These are phyloP conservation scores for Austroboletus eburneus DNA, from an alignment of 768 basidiomycete genomes.

Conservation along the genomic window DNA sequence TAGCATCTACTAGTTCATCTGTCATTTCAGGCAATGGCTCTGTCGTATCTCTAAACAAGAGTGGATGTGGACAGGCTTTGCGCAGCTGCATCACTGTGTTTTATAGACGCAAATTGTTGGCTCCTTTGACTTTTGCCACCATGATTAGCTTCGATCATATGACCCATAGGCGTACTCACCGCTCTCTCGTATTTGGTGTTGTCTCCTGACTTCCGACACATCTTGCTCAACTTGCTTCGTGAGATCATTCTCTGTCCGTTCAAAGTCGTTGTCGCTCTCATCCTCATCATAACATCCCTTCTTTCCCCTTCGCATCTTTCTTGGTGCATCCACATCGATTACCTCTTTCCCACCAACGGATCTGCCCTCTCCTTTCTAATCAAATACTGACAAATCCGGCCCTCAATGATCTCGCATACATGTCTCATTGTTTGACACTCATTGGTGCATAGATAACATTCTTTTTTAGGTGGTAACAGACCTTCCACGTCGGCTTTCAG, in stretches of 20 bases:
- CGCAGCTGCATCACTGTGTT: constrained; percentile 97
- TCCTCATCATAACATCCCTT: constrained; percentile 52
- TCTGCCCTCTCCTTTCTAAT: constrained; percentile 33
- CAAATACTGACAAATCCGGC: constrained; percentile 65
- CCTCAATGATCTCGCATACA: constrained; percentile 77
- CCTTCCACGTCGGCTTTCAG: constrained; percentile 86
- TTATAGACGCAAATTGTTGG: constrained; percentile 91
- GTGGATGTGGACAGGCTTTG: constrained; percentile 93
- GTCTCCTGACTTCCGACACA: constrained; percentile 49
- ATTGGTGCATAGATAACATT: constrained; percentile 88
- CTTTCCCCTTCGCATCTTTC: constrained; percentile 33
- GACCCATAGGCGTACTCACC: no score
- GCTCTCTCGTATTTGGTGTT: constrained; percentile 54
- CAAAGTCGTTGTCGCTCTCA: constrained; percentile 52
- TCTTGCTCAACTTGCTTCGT: constrained; percentile 45
- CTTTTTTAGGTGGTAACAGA: constrained; percentile 84
- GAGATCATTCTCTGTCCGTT: constrained; percentile 53
- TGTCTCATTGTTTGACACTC: constrained; percentile 73
- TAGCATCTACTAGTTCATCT: constrained; percentile 90
- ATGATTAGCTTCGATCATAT: no score
- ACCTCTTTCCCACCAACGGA: constrained; percentile 15
- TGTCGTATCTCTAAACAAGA: constrained; percentile 59
- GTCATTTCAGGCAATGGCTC: constrained; percentile 54
- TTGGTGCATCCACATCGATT: constrained; percentile 31
- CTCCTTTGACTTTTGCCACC: constrained; percentile 60